Conservation (phyloP, 2,329 filamentous ascomycete genomes). For the Huntiella bhutanensis region DNA sequence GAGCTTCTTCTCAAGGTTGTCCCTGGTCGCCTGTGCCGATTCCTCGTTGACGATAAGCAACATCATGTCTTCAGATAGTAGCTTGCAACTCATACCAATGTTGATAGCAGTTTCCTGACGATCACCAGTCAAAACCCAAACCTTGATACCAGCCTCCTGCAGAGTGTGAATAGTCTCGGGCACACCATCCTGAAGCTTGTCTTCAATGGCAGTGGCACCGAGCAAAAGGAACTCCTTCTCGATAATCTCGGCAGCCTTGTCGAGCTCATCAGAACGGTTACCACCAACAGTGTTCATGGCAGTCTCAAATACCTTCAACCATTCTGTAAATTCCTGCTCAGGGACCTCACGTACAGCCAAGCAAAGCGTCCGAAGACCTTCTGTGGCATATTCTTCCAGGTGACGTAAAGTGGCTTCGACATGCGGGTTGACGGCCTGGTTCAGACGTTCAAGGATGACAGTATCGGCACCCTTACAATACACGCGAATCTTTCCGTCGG, state of each 20-base stretch:
- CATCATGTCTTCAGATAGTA: conserved; percentile 98
- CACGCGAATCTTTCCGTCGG: conserved; percentile 81
- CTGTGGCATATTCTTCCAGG: conserved; percentile 95
- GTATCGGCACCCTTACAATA: conserved; percentile 97
- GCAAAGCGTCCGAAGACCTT: conserved; percentile 86
- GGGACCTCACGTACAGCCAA: conserved; percentile 84
- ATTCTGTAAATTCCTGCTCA: conserved; percentile 74
- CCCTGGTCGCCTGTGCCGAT: conserved; percentile 53
- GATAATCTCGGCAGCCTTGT: conserved; percentile 92
- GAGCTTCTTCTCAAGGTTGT: conserved; percentile 84
- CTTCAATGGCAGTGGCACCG: conserved; percentile 91
- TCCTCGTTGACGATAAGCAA: conserved; percentile 93
- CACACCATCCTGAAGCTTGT: conserved; percentile 89
- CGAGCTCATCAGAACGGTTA: conserved; percentile 81
- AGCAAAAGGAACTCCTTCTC: conserved; percentile 82
- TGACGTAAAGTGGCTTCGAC: conserved; percentile 83
- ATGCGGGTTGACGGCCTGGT: conserved; percentile 55
- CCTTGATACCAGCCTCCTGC: conserved; percentile 91
- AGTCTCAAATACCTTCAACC: conserved; percentile 70
- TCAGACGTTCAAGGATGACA: conserved; percentile 82
- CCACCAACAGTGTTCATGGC: conserved; percentile 81
- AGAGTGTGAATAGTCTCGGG: conserved; percentile 96
- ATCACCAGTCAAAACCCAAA: conserved; percentile 96
- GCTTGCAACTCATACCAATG: conserved; percentile 98
- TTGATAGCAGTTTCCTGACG: conserved; percentile 98